phyloP scores from a whole-genome alignment of 75 land plant genomes.

The Selaginella tamariscina region DNA sequence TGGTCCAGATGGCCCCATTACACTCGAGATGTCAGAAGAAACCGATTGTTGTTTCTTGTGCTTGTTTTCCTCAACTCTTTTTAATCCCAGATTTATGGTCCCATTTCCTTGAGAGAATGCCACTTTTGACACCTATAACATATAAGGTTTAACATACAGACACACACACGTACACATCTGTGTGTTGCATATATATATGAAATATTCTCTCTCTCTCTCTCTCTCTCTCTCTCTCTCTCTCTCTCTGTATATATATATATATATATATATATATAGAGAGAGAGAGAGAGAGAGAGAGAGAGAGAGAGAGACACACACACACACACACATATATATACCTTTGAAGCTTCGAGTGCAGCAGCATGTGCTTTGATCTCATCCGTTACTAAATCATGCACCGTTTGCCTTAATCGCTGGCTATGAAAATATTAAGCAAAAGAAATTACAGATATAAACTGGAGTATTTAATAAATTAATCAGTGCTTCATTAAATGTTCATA shows the following conservation, averaged over 20 bases:
- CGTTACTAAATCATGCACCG: slow-evolving; percentile 82
- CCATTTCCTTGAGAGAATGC: background rate
- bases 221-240: no score
- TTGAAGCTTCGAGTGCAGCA: slow-evolving; percentile 39
- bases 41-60: background rate
- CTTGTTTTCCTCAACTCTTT: background rate
- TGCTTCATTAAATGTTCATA: no score
- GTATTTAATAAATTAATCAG: background rate
- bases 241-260: no score
- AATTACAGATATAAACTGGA: slow-evolving; percentile 14
- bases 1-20: slow-evolving; percentile 58
- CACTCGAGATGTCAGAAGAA: slow-evolving; percentile 5
- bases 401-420: slow-evolving; percentile 91
- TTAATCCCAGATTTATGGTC: background rate
- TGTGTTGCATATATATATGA: no score
- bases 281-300: no score
- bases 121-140: background rate
- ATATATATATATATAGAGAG: no score
- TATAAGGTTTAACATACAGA: no score
- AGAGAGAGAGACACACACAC: no score
- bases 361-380: slow-evolving; percentile 79
- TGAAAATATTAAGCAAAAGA: slow-evolving; percentile 13
- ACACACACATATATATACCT: slow-evolving; percentile 35
- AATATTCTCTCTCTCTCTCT: no score
- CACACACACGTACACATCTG: no score